Base-by-base conservation (phyloP, 2,329 filamentous ascomycete species). In the Arthrobotrys sphaeroides region DNA sequence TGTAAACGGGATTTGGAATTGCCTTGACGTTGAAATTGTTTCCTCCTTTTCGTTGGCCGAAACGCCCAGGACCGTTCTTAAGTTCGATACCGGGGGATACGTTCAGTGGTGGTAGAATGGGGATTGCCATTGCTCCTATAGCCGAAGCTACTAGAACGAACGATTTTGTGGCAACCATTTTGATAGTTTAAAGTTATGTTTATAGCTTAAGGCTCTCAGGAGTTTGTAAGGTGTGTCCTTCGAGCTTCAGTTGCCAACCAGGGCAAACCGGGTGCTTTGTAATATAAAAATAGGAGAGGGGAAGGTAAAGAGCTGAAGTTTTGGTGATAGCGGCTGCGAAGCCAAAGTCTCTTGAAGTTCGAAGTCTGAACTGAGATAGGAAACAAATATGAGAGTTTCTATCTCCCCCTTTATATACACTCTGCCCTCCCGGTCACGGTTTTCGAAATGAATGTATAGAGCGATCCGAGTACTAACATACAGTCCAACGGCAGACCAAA, bases 21-120 rank as follows among this genome's bases (percentile, higher is more conserved):
- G 84, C 83, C 1, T 80, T 74, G 51, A 85, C 78, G 66, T 81
- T 81, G 74, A 84, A 83, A n/a, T 81, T 81, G 13, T 81, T 82
- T 7, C 83, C 83, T n/a, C 82, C 83, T 7, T 66, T 73, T 24
- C 51, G 47, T 33, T 66, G 60, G 12, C 60, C 60, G 43, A 66
- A 73, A 31, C 60, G 24, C 43, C 69, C 69, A 31, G 69, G 60
- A 18, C 62, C 62, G 22, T 49, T 20, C 20, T 67, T 67, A 16
- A 74, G 45, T 13, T 74, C 70, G n/a, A 74, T 62, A n/a, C 70
- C 70, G 13, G 70, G 70, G 16, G 70, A 74, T 31, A 74, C 70
- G 20, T 68, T 60, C 22, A 67, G 22, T 36, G 68, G 68, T 59
- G 70, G 70, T n/a, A 74, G 33, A 26, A 59, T 38, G 28, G 70